These are phyloP conservation scores for Chrysoporthe deuterocubensis DNA, from an alignment of 2,329 filamentous ascomycete species.

Conservation along the genomic window DNA sequence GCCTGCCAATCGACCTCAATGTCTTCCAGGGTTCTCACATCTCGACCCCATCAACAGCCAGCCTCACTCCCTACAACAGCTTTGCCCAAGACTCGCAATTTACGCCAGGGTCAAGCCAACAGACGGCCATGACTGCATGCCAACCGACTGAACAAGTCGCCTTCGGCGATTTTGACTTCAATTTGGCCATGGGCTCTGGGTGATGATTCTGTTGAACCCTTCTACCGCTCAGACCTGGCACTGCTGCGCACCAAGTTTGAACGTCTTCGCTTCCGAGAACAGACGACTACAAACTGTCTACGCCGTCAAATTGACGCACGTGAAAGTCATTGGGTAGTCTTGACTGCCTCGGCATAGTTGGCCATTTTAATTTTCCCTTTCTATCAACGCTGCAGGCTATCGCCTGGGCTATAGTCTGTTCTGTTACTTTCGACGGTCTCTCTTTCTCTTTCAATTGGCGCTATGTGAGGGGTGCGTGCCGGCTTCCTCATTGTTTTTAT, in stretches of 20 bases:
- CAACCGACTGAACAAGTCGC: slow-evolving; percentile 10
- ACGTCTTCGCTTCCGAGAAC: no score
- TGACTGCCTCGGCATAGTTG: not conserved
- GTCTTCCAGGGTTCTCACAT: slow-evolving; percentile 33
- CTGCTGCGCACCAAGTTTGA: no score
- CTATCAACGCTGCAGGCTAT: not conserved
- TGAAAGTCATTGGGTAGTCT: not conserved
- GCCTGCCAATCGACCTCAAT: slow-evolving; percentile 29
- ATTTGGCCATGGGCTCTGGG: slow-evolving; percentile 13
- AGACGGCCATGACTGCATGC: not conserved
- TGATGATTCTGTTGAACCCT: not conserved
- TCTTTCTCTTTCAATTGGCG: not conserved
- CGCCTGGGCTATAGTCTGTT: not conserved
- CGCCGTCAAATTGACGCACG: no score
- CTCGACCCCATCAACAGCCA: slow-evolving; percentile 34
- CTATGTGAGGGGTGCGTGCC: not conserved
- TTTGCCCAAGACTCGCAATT: slow-evolving; percentile 29
- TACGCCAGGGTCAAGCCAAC: slow-evolving; percentile 16
- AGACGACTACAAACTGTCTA: no score
- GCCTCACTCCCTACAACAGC: slow-evolving; percentile 32
- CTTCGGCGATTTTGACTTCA: slow-evolving; percentile 26
- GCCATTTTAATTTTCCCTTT: not conserved
- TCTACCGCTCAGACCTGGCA: not conserved
- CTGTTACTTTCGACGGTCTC: not conserved
- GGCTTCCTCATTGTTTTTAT: not conserved